Evolutionary conservation across 2,329 filamentous ascomycete genomes (phyloP).

Genomic region (Pestalotiopsis sp.): DNA sequence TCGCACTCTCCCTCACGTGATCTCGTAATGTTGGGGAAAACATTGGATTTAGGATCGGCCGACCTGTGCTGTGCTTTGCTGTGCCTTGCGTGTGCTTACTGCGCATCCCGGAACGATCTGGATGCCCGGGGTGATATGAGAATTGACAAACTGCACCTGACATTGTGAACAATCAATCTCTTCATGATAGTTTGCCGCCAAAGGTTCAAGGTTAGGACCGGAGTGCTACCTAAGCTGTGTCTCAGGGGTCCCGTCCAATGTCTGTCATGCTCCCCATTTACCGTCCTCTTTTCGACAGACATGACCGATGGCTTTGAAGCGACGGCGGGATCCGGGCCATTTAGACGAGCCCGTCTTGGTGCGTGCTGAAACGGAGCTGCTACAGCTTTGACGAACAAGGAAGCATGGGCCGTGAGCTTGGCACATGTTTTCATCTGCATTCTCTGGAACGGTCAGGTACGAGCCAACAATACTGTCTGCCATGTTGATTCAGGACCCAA

Average conservation of each 20-base stretch:
- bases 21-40: not conserved
- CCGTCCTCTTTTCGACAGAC: too few species aligned
- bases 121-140: not conserved
- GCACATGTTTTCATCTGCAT: not conserved
- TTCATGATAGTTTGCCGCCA: not conserved
- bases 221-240: not conserved
- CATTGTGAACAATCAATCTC: not conserved
- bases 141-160: too few species aligned
- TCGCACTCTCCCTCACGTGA: not conserved
- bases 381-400: conserved; percentile 10
- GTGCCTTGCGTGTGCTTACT: not conserved
- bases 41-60: not conserved
- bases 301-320: not conserved
- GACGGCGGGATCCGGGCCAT: not conserved
- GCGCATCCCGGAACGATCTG: not conserved
- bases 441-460: not conserved
- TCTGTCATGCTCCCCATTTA: not conserved
- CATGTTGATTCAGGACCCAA: not conserved
- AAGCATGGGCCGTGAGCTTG: conserved; percentile 8
- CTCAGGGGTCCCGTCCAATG: not conserved
- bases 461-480: not conserved
- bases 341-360: not conserved
- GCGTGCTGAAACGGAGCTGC: conserved; percentile 14
- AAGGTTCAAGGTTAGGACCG: not conserved
- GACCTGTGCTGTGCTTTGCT: not conserved